phyloP scores from a whole-genome alignment of 371 early-diverging fungal species.

The Apophysomyces elegans region DNA sequence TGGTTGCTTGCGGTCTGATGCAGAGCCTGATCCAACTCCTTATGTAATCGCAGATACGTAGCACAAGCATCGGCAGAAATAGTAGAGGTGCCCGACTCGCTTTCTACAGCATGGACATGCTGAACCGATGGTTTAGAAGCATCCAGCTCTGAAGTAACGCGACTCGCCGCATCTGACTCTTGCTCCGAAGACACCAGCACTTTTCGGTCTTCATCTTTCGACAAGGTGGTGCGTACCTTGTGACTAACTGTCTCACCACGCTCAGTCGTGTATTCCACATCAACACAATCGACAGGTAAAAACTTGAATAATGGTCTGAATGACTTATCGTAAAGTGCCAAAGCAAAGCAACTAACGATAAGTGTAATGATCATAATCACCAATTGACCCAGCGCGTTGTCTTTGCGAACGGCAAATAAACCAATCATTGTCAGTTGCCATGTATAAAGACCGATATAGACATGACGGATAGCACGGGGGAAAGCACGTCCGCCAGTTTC shows the following conservation, averaged over 20 bases:
- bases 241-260: neutral
- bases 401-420: slow-evolving; percentile 62
- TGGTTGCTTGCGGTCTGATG: neutral
- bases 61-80: neutral
- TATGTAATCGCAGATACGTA: neutral
- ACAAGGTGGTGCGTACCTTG: neutral
- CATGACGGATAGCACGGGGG: slow-evolving; percentile 69
- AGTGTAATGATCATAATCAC: slow-evolving; percentile 60
- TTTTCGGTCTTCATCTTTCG: slow-evolving; percentile 2
- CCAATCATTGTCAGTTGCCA: slow-evolving; percentile 73
- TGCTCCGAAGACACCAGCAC: neutral
- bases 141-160: neutral
- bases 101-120: neutral
- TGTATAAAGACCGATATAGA: slow-evolving; percentile 71
- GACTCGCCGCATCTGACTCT: neutral
- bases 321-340: slow-evolving; percentile 62
- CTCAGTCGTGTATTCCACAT: neutral
- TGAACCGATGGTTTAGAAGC: neutral
- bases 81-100: neutral
- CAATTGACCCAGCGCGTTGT: slow-evolving; percentile 48
- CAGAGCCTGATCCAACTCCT: neutral
- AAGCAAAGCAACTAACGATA: slow-evolving; percentile 49
- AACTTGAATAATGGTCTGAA: slow-evolving; percentile 71
- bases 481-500: slow-evolving; percentile 75
- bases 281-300: slow-evolving; percentile 49